Conservation (phyloP, 371 early-diverging fungal genomes). For the Apophysomyces ossiformis region DNA sequence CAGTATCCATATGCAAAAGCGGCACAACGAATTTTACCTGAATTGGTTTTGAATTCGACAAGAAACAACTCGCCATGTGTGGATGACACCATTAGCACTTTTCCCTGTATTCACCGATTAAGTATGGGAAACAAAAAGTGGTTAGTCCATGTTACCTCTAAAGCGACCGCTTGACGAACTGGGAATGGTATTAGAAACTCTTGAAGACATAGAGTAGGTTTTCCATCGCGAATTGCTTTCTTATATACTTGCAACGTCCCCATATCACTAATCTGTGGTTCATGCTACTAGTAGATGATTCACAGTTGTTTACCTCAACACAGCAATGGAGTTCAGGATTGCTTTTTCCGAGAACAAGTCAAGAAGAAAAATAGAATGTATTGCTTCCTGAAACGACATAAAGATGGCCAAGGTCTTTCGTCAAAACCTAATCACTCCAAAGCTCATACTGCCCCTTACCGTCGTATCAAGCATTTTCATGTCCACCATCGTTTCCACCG, state of each 20-base stretch:
- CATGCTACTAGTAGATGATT: background rate
- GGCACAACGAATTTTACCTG: background rate
- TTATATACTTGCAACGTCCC: background rate
- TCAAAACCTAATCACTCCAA: background rate
- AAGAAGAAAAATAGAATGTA: background rate
- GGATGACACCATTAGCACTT: background rate
- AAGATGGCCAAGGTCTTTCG: background rate
- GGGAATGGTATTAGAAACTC: background rate
- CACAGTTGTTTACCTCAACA: slow-evolving; percentile 2
- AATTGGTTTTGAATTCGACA: background rate
- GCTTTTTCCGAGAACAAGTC: background rate
- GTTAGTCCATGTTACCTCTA: background rate
- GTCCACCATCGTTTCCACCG: background rate
- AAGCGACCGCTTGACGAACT: background rate
- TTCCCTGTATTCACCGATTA: background rate
- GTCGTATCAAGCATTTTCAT: background rate
- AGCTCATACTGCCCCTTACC: background rate
- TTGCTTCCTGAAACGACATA: background rate
- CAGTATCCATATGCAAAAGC: background rate
- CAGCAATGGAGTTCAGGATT: background rate
- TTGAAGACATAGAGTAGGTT: background rate
- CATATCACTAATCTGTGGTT: background rate
- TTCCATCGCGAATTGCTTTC: background rate
- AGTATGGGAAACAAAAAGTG: background rate
- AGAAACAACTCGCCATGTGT: background rate